Evolutionary conservation across 352 stramenopile species (phyloP), one percentile per base, ranked within the genome.

Genomic region (Plasmopara halstedii): DNA sequence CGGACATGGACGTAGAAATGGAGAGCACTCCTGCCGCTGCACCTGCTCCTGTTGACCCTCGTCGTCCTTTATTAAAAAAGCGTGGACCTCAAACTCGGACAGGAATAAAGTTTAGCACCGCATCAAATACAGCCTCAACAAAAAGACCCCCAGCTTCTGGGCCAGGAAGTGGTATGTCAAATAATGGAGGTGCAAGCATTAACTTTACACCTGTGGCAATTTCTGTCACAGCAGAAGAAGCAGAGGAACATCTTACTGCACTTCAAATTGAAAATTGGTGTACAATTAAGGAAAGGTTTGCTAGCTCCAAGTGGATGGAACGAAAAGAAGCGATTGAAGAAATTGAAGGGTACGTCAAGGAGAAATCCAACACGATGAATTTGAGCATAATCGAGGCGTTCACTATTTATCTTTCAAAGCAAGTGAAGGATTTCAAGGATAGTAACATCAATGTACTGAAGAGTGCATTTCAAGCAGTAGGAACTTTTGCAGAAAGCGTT

Each of bases 381-480:
- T 67, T 80, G 46, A 58, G 62, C 21, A 59, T 80, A 11, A 81
- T 90, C 32, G 83, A 94, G 43, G 78, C 80, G 6, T 59, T 94
- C 29, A 83, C 75, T 6, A 40, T 91, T 25, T 88, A 81, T 53
- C 27, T 92, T 41, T 53, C 62, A 17, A 83, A 80, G 26, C 68
- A 88, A 59, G 75, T 88, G 8, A 93, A 93, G 44, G 68, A 86
- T 37, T 92, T 94, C 47, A 89, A 88, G 44, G 83, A 94, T 50
- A 91, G 75, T 57, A 94, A 94, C 50, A 86, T 94, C 48, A 91
- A 94, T 41, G 83, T 93, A 3, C 46, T 94, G 11, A 88, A 85
- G 41, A 88, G 81, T 46, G 70, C 81, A 9, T 94, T 94, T 33
- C 70, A 93, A 47, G 83, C 81, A 1, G 61, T 94, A 4, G 79